Percentiles rank a stretch among this genome's conserved stretches.
These are phyloP conservation scores for Colletotrichum sp. DNA, from an alignment of 2,329 filamentous ascomycete species.

Conservation along the genomic window DNA sequence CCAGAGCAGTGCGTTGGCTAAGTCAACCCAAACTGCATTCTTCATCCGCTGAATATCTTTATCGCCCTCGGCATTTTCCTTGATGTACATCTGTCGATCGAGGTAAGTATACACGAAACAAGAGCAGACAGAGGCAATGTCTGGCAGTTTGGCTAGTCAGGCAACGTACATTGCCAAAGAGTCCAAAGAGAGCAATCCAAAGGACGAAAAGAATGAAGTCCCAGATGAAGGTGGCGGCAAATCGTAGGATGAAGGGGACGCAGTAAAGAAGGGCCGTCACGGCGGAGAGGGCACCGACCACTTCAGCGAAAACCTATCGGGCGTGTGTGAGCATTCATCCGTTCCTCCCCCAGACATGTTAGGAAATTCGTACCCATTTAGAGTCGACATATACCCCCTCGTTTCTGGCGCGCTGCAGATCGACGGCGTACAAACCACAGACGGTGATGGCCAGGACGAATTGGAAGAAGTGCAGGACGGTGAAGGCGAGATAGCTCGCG, in stretches of 20 bases:
- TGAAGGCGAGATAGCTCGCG: slow-evolving; percentile 59
- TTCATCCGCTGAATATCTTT: slow-evolving; percentile 77
- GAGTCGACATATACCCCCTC: slow-evolving; percentile 58
- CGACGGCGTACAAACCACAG: slow-evolving; percentile 77
- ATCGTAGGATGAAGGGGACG: slow-evolving; percentile 63
- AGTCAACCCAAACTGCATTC: slow-evolving; percentile 83
- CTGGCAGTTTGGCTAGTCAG: not conserved
- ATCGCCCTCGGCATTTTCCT: slow-evolving; percentile 69
- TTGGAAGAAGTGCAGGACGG: slow-evolving; percentile 74
- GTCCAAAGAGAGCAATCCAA: slow-evolving; percentile 82
- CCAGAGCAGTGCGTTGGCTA: slow-evolving; percentile 80
- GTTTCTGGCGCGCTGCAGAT: slow-evolving; percentile 62
- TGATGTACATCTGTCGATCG: slow-evolving; percentile 68
- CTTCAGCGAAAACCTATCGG: slow-evolving; percentile 70
- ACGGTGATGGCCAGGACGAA: slow-evolving; percentile 79
- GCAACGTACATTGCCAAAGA: slow-evolving; percentile 71
- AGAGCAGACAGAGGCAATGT: not conserved
- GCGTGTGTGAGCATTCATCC: not conserved
- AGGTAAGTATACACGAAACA: not conserved
- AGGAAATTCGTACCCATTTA: slow-evolving; percentile 67
- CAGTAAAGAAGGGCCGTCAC: slow-evolving; percentile 70
- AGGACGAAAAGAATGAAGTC: slow-evolving; percentile 76
- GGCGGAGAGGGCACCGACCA: slow-evolving; percentile 70
- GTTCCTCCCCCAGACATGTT: not conserved
- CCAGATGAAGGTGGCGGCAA: slow-evolving; percentile 67